Base-by-base conservation (phyloP, 1,139 yeast genomes). In the Candida dubliniensis region DNA sequence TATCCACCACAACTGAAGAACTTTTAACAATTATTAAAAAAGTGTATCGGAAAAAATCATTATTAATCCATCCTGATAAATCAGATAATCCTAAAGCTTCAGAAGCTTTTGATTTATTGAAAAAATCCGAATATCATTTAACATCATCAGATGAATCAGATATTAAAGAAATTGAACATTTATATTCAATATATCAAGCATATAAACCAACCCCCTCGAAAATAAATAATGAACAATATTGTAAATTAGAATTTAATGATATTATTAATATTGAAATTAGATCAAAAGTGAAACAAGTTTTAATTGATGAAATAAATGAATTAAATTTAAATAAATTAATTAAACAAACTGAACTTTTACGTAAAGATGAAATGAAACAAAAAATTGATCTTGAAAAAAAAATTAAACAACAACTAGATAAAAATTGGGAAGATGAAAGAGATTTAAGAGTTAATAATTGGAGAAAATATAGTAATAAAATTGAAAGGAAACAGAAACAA, bases 1-100 rank as follows among this genome's bases (percentile, higher is more conserved):
- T 18, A 4, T 18, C 46, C 12, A 49, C 50, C 73, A 13, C 37
- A 4, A 77, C n/a, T 54, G 52, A 54, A 73, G 68, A 47, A 47
- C 70, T 45, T 38, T 58, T 40, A 44, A 54, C 30, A 65, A 64
- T 44, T 38, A 71, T 81, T 43, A 76, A 73, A 49, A 76, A 70
- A 47, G 56, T 66, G 34, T 84, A 76, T 56, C 62, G 89, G 31
- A 76, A 73, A 59, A 82, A 81, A 58, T 81, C 88, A 8, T 63
- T 83, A 34, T 60, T 82, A 47, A 79, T 84, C 32, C 91, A 84
- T 58, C 91, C 91, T 0, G 91, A 84, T 57, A 83, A 82, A 53
- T 72, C 80, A 1, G 60, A 65, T 38, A 78, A 84, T 52, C 63
- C 69, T 0, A 63, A 69, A 14, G 88, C 89, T 0, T 79, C 87